Conservation (phyloP, 345 rosid species). For the Salix brachista region DNA sequence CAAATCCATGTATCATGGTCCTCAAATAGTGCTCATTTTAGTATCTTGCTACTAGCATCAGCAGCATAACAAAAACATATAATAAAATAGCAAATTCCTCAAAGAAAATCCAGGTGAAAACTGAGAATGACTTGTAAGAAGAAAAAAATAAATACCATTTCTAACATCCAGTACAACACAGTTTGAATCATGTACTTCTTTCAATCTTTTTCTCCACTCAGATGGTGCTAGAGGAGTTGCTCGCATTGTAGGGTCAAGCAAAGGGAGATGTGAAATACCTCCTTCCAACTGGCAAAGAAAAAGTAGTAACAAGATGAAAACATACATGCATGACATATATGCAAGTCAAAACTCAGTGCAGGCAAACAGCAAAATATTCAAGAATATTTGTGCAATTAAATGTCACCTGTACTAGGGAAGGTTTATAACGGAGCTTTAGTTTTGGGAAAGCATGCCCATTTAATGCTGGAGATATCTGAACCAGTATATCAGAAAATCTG, state of each 20-base stretch:
- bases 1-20: too few species aligned
- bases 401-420: conserved; percentile 85
- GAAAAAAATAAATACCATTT: conserved; percentile 52
- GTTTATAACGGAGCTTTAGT: conserved; percentile 78
- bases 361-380: background rate
- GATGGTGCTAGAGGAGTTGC: conserved; percentile 76
- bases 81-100: background rate
- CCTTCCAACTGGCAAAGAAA: conserved; percentile 61
- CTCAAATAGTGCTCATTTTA: background rate
- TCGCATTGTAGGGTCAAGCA: conserved; percentile 64
- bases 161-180: conserved; percentile 74
- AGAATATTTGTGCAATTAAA: background rate
- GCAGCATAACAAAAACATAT: too few species aligned
- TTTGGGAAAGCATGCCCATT: conserved; percentile 84
- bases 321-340: background rate
- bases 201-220: conserved; percentile 72
- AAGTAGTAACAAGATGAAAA: background rate
- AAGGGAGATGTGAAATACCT: conserved; percentile 75
- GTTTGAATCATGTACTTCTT: conserved; percentile 36
- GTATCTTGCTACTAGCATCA: background rate
- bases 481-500: conserved; percentile 63
- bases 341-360: background rate
- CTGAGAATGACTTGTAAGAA: background rate
- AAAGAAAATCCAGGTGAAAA: conserved; percentile 7
- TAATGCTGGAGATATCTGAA: conserved; percentile 77